Evolutionary conservation across 768 basidiomycete genomes (phyloP).

Genomic region (Mycena leptocephala): DNA sequence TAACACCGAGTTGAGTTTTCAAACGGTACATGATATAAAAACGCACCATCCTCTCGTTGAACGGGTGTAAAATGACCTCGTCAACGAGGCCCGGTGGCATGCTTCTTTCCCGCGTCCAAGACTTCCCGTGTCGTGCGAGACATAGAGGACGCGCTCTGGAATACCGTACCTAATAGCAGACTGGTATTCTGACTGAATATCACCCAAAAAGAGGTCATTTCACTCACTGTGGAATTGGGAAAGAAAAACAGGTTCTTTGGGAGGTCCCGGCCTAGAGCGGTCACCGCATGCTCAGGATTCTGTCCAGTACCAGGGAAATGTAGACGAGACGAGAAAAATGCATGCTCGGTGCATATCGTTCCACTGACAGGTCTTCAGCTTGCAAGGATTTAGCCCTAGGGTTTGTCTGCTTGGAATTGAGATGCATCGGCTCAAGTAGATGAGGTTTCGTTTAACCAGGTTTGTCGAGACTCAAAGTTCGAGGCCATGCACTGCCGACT

Average conservation of each 20-base stretch:
- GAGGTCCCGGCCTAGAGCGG: conserved; percentile 67
- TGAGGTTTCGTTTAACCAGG: too few species aligned
- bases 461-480: too few species aligned
- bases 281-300: conserved; percentile 64
- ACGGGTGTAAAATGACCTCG: conserved; percentile 90
- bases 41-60: conserved; percentile 80
- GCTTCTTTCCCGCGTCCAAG: conserved; percentile 65
- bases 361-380: too few species aligned
- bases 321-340: not conserved
- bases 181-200: conserved; percentile 43
- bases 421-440: too few species aligned
- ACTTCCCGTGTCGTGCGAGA: conserved; percentile 93
- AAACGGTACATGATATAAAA: conserved; percentile 5
- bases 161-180: conserved; percentile 86
- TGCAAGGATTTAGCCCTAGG: too few species aligned
- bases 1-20: not conserved
- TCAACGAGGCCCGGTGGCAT: conserved; percentile 71
- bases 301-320: conserved; percentile 46
- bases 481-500: too few species aligned
- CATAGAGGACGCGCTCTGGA: conserved; percentile 74
- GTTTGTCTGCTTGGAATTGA: too few species aligned
- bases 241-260: conserved; percentile 91
- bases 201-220: not conserved
- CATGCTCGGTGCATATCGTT: too few species aligned
- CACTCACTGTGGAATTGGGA: conserved; percentile 87